phyloP scores from a whole-genome alignment of 2,329 filamentous ascomycete genomes.

The Exophiala sp. region DNA sequence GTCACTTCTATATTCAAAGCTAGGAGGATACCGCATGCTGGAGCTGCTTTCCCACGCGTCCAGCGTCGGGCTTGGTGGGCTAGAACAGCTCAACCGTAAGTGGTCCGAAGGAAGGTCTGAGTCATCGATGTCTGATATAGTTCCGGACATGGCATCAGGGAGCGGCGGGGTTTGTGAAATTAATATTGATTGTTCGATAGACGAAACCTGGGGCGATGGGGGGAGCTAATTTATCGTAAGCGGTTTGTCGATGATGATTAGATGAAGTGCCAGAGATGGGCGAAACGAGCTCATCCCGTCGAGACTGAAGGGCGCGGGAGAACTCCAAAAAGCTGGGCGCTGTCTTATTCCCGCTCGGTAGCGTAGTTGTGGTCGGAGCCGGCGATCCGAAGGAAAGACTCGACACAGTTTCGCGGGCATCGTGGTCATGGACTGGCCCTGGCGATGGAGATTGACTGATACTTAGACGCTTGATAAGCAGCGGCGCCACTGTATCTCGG shows the following conservation, averaged over 20 bases:
- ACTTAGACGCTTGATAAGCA: constrained; percentile 28
- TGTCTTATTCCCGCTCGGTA: constrained; percentile 16
- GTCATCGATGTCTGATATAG: constrained; percentile 17
- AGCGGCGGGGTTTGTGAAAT: constrained; percentile 20
- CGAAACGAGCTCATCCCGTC: constrained; percentile 18
- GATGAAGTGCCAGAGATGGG: constrained; percentile 15
- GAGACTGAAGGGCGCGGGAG: constrained; percentile 17
- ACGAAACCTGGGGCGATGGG: constrained; percentile 21
- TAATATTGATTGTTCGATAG: constrained; percentile 14
- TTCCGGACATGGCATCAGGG: constrained; percentile 22
- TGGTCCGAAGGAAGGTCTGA: constrained; percentile 20
- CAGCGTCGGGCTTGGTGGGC: constrained; percentile 14
- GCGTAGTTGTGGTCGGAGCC: constrained; percentile 18
- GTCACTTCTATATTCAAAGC: neutral
- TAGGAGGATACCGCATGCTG: constrained; percentile 1
- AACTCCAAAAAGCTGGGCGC: constrained; percentile 23
- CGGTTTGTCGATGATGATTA: constrained; percentile 14
- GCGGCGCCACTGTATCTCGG: constrained; percentile 25
- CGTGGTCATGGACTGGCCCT: constrained; percentile 15
- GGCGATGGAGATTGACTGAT: constrained; percentile 33
- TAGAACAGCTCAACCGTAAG: constrained; percentile 11
- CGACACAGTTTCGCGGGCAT: constrained; percentile 30
- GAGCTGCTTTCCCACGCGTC: constrained; percentile 14
- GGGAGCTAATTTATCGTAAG: constrained; percentile 19
- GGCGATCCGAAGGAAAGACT: constrained; percentile 29